Base-by-base conservation (phyloP, 73 alveolate genomes). In the Uronychia setigera region DNA sequence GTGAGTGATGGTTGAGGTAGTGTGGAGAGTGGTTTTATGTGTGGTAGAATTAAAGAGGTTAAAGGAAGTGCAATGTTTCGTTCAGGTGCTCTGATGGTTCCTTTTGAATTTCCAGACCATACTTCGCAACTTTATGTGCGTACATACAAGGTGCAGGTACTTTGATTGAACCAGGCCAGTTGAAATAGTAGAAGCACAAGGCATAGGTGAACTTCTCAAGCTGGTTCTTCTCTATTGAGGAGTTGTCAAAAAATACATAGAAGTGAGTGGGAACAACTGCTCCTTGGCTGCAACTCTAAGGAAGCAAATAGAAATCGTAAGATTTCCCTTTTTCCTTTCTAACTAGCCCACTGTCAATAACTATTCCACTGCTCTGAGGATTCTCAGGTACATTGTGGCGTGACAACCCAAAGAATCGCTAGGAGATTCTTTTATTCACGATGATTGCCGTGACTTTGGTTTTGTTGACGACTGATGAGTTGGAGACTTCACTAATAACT, bases 111-210 rank as follows among this genome's bases (percentile, higher is more conserved):
- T 46, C 67, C 5, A 46, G 67, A 19, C 67, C 67, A 19, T 46
- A 46, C 67, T 46, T 46, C n/a, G 67, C 67, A 5, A 46, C 92
- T 34, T 91, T 95, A 90, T 95, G 97, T n/a, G 99, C 99, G 35
- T 95, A 95, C 97, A 93, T 93, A 76, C 95, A 83, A 0, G 97
- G 98, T 76, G 98, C 96, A n/a, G 99, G 99, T 35, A 94, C 96
- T 92, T 96, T 93, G 19, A 95, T 95, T 26, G 98, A 87, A 32
- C 98, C 97, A 76, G 92, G 97, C 96, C 98, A 93, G 88, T 97
- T 97, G 80, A 85, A 92, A 83, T 97, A 97, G 78, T 80, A 89
- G 90, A 92, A 95, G 84, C 99, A 97, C 82, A 97, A 91, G 75
- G 88, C 94, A 86, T 91, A 93, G 59, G 99, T 95, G 32, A 95